Evolutionary conservation across 495 filamentous ascomycete species (phyloP).

Genomic region (Aspergillus avenaceus): DNA sequence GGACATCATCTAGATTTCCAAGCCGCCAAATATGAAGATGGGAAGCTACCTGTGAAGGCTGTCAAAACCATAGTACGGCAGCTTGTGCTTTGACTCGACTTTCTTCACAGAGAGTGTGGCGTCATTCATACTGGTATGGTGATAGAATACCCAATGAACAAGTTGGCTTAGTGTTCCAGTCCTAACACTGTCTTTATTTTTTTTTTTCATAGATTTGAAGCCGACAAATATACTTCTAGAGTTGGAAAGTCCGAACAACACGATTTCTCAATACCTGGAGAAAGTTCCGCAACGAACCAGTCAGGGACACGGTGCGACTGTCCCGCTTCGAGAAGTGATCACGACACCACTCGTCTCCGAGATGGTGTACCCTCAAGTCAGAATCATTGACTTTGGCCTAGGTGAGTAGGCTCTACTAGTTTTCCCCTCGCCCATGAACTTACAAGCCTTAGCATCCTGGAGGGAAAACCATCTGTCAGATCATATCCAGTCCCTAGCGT

Average conservation of each 20-base stretch:
- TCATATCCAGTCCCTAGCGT: conserved; percentile 36
- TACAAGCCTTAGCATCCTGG: conserved; percentile 23
- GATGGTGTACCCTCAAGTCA: conserved; percentile 18
- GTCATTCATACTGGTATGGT: conserved; percentile 85
- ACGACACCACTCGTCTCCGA: conserved; percentile 19
- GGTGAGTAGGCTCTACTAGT: conserved; percentile 15
- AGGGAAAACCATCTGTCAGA: conserved; percentile 28
- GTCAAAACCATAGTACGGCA: conserved; percentile 83
- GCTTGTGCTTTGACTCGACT: conserved; percentile 79
- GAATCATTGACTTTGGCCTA: conserved; percentile 27
- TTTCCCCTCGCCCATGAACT: conserved; percentile 10
- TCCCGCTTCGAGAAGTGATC: conserved; percentile 22
- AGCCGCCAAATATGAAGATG: conserved; percentile 11
- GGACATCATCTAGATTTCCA: conserved; percentile 19
- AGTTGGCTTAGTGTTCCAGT: background rate
- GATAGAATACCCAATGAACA: background rate
- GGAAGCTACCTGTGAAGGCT: conserved; percentile 60
- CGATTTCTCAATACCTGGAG: conserved; percentile 17
- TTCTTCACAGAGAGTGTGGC: conserved; percentile 79
- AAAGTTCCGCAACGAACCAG: conserved; percentile 13
- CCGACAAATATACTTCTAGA: conserved; percentile 29
- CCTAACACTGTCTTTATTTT: background rate
- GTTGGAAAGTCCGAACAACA: conserved; percentile 11
- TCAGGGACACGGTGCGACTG: conserved; percentile 1
- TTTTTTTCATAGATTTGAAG: conserved; percentile 17